These are phyloP conservation scores for Conoideocrella luteorostrata DNA, from an alignment of 2,329 filamentous ascomycete species.

Conservation along the genomic window DNA sequence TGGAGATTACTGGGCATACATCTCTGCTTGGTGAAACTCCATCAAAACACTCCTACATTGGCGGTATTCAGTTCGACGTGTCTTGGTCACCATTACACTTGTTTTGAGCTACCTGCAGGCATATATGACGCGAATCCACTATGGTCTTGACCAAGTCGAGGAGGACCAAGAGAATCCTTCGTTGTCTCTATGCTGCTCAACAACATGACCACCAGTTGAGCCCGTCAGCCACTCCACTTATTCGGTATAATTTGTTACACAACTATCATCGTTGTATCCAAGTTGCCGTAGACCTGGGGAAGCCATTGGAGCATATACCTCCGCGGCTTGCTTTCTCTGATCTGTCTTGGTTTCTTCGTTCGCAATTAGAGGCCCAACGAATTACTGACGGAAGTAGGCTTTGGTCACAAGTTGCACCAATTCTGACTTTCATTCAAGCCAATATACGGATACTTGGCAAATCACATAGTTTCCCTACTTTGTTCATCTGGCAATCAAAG, in stretches of 20 bases:
- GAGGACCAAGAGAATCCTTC: constrained; percentile 30
- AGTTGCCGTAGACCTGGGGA: constrained; percentile 20
- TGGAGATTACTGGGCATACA: not conserved
- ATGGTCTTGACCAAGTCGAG: constrained; percentile 21
- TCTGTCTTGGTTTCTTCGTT: constrained; percentile 19
- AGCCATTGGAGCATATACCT: constrained; percentile 21
- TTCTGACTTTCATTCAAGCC: constrained; percentile 28
- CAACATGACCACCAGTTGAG: constrained; percentile 32
- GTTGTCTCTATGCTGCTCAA: constrained; percentile 25
- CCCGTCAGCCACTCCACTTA: constrained; percentile 20
- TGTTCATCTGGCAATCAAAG: constrained; percentile 32
- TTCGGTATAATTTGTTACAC: constrained; percentile 25
- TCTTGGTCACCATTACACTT: constrained; percentile 1
- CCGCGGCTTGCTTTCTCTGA: constrained; percentile 10
- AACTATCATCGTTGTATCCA: constrained; percentile 23
- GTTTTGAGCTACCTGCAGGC: constrained; percentile 2
- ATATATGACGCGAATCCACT: constrained; percentile 7
- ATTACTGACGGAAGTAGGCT: constrained; percentile 24
- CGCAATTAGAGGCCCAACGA: constrained; percentile 20
- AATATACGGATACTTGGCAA: constrained; percentile 14
- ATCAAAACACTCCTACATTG: constrained; percentile 2
- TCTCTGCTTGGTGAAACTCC: not conserved
- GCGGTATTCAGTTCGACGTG: not conserved
- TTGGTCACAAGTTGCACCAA: constrained; percentile 23
- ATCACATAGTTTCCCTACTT: constrained; percentile 26